phyloP scores from a whole-genome alignment of 345 rosid genomes.

The Zanthoxylum bungeanum region DNA sequence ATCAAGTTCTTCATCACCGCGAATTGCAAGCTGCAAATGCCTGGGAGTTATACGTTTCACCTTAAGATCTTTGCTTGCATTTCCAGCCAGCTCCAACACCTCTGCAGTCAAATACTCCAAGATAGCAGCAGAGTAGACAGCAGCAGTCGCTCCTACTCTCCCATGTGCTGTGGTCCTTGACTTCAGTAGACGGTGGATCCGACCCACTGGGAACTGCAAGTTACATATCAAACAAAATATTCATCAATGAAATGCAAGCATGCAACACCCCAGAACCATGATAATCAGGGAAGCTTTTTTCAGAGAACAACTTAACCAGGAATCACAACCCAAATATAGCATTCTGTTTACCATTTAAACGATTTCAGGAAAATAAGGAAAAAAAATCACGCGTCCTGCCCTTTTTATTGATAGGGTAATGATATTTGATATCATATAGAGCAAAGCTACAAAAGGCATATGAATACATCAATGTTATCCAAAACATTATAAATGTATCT shows the following conservation, averaged over 20 bases:
- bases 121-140: conserved; percentile 67
- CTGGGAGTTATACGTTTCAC: conserved; percentile 69
- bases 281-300: background rate
- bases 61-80: conserved; percentile 72
- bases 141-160: conserved; percentile 72
- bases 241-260: background rate
- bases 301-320: background rate
- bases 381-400: background rate
- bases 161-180: conserved; percentile 65
- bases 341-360: background rate
- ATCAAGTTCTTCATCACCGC: conserved; percentile 74
- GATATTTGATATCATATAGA: no score
- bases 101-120: conserved; percentile 68
- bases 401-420: background rate
- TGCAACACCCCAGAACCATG: background rate
- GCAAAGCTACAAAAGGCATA: no score
- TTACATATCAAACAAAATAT: conserved; percentile 1
- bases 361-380: background rate
- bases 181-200: conserved; percentile 60
- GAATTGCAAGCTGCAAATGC: conserved; percentile 67
- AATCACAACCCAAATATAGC: background rate
- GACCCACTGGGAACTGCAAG: conserved; percentile 68
- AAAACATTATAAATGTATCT: background rate
- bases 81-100: conserved; percentile 70
- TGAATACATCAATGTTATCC: background rate